Evolutionary conservation across 306 rosid species (phyloP), one percentile per base, ranked within the genome.

Genomic region (Clitoria ternatea): DNA sequence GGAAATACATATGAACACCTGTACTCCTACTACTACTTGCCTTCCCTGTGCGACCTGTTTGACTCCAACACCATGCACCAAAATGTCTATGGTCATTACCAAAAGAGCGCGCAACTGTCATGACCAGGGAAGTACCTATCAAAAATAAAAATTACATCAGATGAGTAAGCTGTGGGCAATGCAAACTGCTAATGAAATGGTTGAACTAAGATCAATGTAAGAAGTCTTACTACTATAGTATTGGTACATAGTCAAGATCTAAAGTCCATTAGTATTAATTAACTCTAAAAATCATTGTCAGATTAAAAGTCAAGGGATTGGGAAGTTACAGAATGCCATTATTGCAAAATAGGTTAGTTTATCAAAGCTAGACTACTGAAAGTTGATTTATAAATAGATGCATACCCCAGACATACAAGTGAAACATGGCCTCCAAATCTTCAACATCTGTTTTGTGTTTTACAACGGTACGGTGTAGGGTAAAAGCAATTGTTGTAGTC

Each of bases 321-420:
- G 32, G 61, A 68, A 50, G 69, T 19, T 49, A 65, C 14, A 26
- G 39, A 57, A 39, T 60, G 29, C 33, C 50, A 78, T 35, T 42
- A 42, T 33, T 32, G 69, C 55, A 77, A 59, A 68, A 45, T 44
- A 64, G 39, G 29, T 29, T 12, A 59, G n/a, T 49, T 70, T 75
- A 57, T 29, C 32, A 60, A 37, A 72, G 39, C 19, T 23, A 24
- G 39, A 55, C 39, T 43, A 54, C 39, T 39, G 63, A 52, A 60
- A 73, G 50, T 62, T 48, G 32, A 56, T 19, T 75, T 76, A 64
- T 71, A 20, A 6, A 56, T 57, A 70, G 70, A 59, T 35, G 26
- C 96, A 66, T 91, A 95, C 99, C 99, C 97, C 99, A 95, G 52
- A 95, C 97, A 71, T 89, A 95, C 90, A 95, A 88, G 82, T 95